phyloP scores from a whole-genome alignment of 2,329 filamentous ascomycete genomes.

The Hypoxylon sp. region DNA sequence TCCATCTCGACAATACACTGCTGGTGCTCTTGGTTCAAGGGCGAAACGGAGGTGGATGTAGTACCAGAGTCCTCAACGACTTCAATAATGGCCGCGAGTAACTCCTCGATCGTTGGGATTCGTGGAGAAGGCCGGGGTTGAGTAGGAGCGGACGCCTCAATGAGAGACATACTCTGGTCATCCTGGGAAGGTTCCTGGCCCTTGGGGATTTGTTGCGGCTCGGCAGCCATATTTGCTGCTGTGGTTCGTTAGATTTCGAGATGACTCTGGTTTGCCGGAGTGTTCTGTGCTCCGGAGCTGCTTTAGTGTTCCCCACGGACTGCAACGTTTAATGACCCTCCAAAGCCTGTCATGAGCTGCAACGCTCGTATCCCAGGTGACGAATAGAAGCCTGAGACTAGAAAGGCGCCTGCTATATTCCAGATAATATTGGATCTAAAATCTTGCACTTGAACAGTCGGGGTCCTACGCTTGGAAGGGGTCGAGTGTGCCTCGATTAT shows the following conservation, averaged over 20 bases:
- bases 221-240: slow-evolving; percentile 21
- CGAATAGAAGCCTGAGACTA: background rate
- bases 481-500: background rate
- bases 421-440: background rate
- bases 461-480: background rate
- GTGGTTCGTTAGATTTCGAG: slow-evolving; percentile 9
- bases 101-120: slow-evolving; percentile 12
- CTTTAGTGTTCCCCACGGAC: background rate
- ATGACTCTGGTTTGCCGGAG: background rate
- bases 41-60: background rate
- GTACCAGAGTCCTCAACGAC: background rate
- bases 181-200: slow-evolving; percentile 15
- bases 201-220: slow-evolving; percentile 10
- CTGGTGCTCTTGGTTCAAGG: slow-evolving; percentile 34
- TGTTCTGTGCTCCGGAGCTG: background rate
- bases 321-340: background rate
- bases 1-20: slow-evolving; percentile 40
- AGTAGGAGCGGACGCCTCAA: slow-evolving; percentile 6
- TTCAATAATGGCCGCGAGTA: slow-evolving; percentile 6
- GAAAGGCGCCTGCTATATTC: background rate
- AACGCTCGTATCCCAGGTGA: background rate
- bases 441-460: background rate
- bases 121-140: slow-evolving; percentile 8
- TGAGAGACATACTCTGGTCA: background rate
- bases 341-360: background rate